Evolutionary conservation across 805 yeast genomes (phyloP), one percentile per base, ranked within the genome.

Genomic region (Candida sanyiensis): DNA sequence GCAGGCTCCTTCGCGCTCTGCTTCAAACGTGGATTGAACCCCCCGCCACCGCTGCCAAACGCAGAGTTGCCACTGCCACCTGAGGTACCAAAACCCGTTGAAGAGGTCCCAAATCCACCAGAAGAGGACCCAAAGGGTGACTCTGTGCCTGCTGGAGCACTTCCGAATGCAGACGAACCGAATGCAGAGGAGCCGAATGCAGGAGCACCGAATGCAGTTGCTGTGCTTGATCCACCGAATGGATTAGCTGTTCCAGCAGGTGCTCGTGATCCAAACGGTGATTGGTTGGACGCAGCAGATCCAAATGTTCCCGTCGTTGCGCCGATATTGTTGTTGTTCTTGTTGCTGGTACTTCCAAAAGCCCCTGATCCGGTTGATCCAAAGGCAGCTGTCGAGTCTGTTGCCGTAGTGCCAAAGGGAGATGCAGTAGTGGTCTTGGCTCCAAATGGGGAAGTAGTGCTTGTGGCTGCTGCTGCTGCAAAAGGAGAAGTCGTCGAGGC

Each of bases 1-100:
- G 42, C 60, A 5, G 54, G 56, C 29, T 61, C 57, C 5, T 54
- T 50, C 3, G 45, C 46, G 24, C 66, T 68, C 47, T 70, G 75
- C 11, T 41, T 39, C 30, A 58, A 54, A 6, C 49, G 29, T 27
- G 53, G 54, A 11, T 45, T 41, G 37, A 50, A 48, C 6, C 42
- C 30, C 2, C 49, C 48, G 12, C 16, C 26, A 9, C 38, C 38
- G 29, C 37, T 39, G 19, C 39, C 45, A n/a, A n/a, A n/a, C n/a
- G n/a, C n/a, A n/a, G n/a, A n/a, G n/a, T n/a, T n/a, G n/a, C n/a
- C n/a, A 13, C 38, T 34, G 5, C 20, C 25, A 11, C 23, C 33
- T 15, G 22, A 20, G 19, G 19, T 18, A 20, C 33, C 33, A 29
- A n/a, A n/a, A 17, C 23, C 20, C 8, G 22, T 21, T 17, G 25